Base-by-base conservation (phyloP, 176 grass and related monocot species). In the Carex myosuroides region DNA sequence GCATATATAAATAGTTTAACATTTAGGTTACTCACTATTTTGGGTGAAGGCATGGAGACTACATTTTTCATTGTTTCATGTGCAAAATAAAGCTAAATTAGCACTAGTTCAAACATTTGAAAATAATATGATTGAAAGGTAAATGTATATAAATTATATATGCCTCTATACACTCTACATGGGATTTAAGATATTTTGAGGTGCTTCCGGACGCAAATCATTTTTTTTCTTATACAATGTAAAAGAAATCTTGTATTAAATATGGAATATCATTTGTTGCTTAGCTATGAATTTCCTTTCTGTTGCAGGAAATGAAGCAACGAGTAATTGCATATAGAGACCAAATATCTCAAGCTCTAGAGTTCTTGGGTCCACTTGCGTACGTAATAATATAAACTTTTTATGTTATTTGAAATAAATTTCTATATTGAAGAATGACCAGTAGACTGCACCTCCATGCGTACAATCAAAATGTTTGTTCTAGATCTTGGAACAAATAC, bases 251-350 rank as follows among this genome's bases (percentile, higher is more conserved):
- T 33, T 33, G 2, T 3, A 3, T 33, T 33, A 3, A 33, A 33
- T 33, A 33, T 33, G 33, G 33, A 33, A 33, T 33, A 33, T 33
- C 0, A n/a, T 33, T 33, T 33, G 1, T 33, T 33, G 33, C 4
- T 37, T 4, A 37, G 35, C 3, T 37, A 37, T 37, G 4, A 55
- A 21, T 24, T 53, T 55, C 2, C 1, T 8, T 77, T 32, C 0
- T 77, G 5, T 77, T 56, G 50, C 7, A 77, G 73, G 73, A 77
- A 55, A 26, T 77, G 73, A 56, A 77, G 24, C 73, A 56, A 77
- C 12, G 13, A 16, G 2, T 77, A 22, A 16, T 16, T 7, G 46
- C 50, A 54, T 77, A 77, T 13, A 30, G 2, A 30, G 50, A 56
- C 3, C 46, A 77, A 30, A 77, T 77, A 77, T 32, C 50, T 54